These are phyloP conservation scores for Leptographium radiaticola DNA, from an alignment of 2,329 filamentous ascomycete genomes.

Conservation along the genomic window DNA sequence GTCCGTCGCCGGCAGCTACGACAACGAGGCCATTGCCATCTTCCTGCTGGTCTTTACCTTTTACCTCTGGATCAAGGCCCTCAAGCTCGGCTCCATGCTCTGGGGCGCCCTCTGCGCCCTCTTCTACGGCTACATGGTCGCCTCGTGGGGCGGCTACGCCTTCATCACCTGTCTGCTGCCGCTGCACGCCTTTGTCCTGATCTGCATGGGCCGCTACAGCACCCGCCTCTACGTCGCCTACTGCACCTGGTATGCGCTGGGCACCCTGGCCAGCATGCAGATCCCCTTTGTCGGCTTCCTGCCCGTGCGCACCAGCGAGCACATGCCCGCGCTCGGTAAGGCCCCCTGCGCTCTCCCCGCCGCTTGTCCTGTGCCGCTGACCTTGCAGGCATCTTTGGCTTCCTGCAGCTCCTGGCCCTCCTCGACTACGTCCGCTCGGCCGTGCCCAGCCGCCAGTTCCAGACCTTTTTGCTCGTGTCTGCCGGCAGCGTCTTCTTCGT, in stretches of 20 bases:
- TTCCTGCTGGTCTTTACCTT: conserved; percentile 98
- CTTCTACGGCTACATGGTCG: conserved; percentile 99
- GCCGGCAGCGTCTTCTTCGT: conserved; percentile 63
- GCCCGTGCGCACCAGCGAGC: conserved; percentile 92
- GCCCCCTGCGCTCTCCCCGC: conserved; percentile 4
- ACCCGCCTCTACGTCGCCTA: conserved; percentile 90
- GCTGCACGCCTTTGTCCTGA: conserved; percentile 82
- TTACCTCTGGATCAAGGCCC: conserved; percentile 96
- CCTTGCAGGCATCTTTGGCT: conserved; percentile 71
- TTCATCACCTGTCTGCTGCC: conserved; percentile 98
- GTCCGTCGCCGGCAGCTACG: conserved; percentile 95
- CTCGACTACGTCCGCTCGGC: conserved; percentile 83
- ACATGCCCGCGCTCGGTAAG: conserved; percentile 90
- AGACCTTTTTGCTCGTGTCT: conserved; percentile 69
- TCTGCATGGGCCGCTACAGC: conserved; percentile 96
- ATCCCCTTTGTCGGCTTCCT: conserved; percentile 97
- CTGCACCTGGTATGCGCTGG: conserved; percentile 94
- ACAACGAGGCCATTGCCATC: conserved; percentile 96
- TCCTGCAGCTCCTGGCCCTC: conserved; percentile 86
- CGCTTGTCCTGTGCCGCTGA: background rate
- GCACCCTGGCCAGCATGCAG: conserved; percentile 96
- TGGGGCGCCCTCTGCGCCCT: conserved; percentile 91
- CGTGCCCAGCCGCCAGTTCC: conserved; percentile 85
- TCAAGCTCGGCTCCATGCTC: conserved; percentile 92
- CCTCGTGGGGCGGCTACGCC: conserved; percentile 97